phyloP scores from a whole-genome alignment of 139 green algal genomes.

The Penium margaritaceum region DNA sequence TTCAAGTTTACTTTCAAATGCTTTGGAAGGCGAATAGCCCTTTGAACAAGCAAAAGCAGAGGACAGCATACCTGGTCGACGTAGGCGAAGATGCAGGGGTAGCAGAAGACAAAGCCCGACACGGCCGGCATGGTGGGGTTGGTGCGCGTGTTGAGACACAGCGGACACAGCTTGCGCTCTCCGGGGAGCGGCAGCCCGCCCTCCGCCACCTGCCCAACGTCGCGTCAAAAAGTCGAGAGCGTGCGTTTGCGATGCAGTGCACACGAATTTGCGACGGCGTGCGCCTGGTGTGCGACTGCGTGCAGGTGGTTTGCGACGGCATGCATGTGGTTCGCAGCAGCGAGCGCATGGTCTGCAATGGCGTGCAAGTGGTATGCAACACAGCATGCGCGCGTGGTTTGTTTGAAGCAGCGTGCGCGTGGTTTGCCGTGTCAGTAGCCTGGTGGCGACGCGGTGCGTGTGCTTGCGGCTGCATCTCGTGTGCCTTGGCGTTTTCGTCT shows the following conservation, averaged over 20 bases:
- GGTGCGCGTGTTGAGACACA: conserved; percentile 63
- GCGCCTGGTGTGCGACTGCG: background rate
- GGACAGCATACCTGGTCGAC: conserved; percentile 45
- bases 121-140: conserved; percentile 72
- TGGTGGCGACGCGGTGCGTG: no score
- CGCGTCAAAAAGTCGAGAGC: background rate
- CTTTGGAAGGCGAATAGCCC: no score
- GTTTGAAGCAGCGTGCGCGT: background rate
- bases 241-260: no score
- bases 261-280: no score
- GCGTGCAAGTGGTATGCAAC: background rate
- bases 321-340: background rate
- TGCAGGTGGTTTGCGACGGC: background rate
- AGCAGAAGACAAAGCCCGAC: conserved; percentile 86
- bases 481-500: no score
- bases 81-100: conserved; percentile 70
- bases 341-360: background rate
- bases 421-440: no score
- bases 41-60: no score
- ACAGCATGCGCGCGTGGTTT: no score
- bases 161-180: conserved; percentile 62
- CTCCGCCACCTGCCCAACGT: conserved; percentile 11
- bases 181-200: conserved; percentile 61
- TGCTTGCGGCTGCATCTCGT: no score
- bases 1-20: background rate